Evolutionary conservation across 306 rosid species (phyloP).

Genomic region (Gillenia trifoliata): DNA sequence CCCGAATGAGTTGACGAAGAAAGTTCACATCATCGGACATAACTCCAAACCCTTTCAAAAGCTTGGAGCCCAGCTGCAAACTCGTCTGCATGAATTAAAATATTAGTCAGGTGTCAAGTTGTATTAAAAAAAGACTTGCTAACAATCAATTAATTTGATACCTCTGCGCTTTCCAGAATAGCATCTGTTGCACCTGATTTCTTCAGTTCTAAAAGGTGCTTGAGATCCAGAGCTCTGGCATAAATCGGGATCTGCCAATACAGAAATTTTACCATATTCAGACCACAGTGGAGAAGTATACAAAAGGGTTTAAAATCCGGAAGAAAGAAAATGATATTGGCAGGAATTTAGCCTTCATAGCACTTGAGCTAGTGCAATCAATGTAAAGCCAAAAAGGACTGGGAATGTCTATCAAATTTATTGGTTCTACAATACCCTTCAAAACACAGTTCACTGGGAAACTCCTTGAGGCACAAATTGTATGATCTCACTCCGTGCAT

Average conservation of each 20-base stretch:
- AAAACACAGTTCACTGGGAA: not conserved
- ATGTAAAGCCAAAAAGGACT: not conserved
- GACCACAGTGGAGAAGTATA: constrained; percentile 11
- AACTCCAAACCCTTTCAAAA: constrained; percentile 88
- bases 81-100: constrained; percentile 67
- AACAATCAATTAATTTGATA: constrained; percentile 12
- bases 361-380: not conserved
- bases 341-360: not conserved
- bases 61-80: constrained; percentile 93
- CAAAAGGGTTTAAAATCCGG: not conserved
- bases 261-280: constrained; percentile 29
- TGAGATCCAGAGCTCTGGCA: constrained; percentile 82
- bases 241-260: constrained; percentile 76
- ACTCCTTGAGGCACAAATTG: not conserved
- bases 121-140: not conserved
- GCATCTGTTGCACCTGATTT: constrained; percentile 93
- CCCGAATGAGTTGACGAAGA: constrained; percentile 75
- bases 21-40: constrained; percentile 96
- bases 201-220: constrained; percentile 85
- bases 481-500: not conserved
- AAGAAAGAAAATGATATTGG: not conserved
- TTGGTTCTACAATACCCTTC: not conserved
- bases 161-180: constrained; percentile 91
- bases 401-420: not conserved
- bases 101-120: constrained; percentile 7